Evolutionary conservation across 2,329 filamentous ascomycete species (phyloP), one percentile per base, ranked within the genome.

Genomic region (Xylaria hypoxylon): DNA sequence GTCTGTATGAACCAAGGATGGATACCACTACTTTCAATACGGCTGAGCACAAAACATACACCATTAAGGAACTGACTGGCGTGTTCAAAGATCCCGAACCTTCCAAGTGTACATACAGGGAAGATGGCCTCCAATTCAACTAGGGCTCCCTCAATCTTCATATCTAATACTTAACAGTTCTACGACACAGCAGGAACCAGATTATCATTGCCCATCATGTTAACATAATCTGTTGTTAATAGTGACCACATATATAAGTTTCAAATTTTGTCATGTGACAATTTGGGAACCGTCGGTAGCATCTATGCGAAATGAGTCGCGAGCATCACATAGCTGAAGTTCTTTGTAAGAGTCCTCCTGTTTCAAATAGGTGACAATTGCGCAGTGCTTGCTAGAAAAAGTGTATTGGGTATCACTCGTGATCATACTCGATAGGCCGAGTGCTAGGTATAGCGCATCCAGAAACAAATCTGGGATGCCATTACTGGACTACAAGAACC

Each of bases 361-460:
- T 22, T 40, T 15, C 17, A 50, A 2, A 33, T 3, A 48, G 19
- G 5, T 4, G 40, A 22, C 4, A 35, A 51, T 4, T 55, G 31
- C 24, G 22, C 2, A 31, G 15, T 51, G 55, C 56, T 58, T 61
- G 22, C 44, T 28, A 40, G 56, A 67, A 65, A 68, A 65, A 47
- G 15, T 68, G 58, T 67, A 68, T 73, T 75, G 74, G 75, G 74
- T 76, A 77, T 77, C 74, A 75, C 70, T 72, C 72, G 59, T 60
- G 52, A 56, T 65, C 68, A 64, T 73, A 72, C 70, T 72, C 59
- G 65, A 64, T 59, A 58, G 42, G 50, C 19, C 47, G 59, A 67
- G 53, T 67, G 60, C 35, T 69, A 68, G 42, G 38, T 52, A 67
- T 58, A 51, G 40, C 31, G n/a, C 64, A 44, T 55, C 59, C 60